Base-by-base conservation (phyloP, 2,329 filamentous ascomycete genomes). In the Cercospora sesami region DNA sequence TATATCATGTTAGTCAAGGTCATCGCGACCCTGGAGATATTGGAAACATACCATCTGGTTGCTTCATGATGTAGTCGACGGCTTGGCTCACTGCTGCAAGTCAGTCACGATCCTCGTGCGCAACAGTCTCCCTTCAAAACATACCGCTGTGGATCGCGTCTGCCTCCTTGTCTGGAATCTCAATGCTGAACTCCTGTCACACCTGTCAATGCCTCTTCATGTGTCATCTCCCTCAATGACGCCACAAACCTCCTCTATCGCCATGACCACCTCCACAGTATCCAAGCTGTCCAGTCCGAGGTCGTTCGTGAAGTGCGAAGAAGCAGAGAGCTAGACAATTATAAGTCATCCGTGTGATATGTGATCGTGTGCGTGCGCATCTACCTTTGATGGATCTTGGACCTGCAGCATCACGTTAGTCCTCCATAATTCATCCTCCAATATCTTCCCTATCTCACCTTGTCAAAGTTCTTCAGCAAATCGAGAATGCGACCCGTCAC, bases 231-330 rank as follows among this genome's bases (percentile, higher is more conserved):
- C 59, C 72, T 67, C 64, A 30, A 63, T 71, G 53, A 53, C 65
- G 58, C 61, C 55, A 74, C 76, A 28, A 66, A 93, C 91, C 90
- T 99, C 95, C 88, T 99, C 95, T 83, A 99, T 98, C 74, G 95
- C 95, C 95, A 99, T 99, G 77, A 99, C 95, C 74, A 99, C 95
- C 87, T 99, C 95, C 72, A 99, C 95, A 72, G 95, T 97, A 82
- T 99, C 95, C 82, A 99, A 88, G 84, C 91, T 96, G 86, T 99
- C 95, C 78, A 99, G 86, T 73, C 94, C 95, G 72, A 99, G 91
- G 83, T 99, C 94, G 82, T 97, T 98, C 80, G 93, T 87, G 84
- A 99, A 99, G 87, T 98, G 94, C 68, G 94, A 90, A 64, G 85
- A 86, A 72, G 88, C 83, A 78, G 89, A 92, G 80, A 99, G 92